These are phyloP conservation scores for Zizania latifolia DNA, from an alignment of 176 grass and related monocot species.

Conservation along the genomic window DNA sequence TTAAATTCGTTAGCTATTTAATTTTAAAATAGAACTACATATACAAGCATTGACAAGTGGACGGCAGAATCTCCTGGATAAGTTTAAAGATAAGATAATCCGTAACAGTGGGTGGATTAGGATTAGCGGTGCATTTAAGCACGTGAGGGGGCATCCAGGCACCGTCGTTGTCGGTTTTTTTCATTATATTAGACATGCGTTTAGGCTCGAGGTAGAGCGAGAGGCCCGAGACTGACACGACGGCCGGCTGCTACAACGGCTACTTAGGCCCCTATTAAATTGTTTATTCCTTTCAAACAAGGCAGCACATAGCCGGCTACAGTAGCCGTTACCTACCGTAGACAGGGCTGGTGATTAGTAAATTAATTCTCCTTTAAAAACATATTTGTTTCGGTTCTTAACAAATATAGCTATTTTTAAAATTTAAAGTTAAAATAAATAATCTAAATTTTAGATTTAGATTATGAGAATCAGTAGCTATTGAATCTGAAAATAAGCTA, in stretches of 20 bases:
- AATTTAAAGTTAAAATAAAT: too few relatives aligned
- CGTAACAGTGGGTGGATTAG: too few relatives aligned
- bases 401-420: too few relatives aligned
- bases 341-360: not conserved
- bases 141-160: slow-evolving; percentile 17
- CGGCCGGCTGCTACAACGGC: slow-evolving; percentile 7
- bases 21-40: too few relatives aligned
- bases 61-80: too few relatives aligned
- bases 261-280: slow-evolving; percentile 5
- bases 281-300: slow-evolving; percentile 1
- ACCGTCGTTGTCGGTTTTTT: not conserved
- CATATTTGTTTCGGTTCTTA: too few relatives aligned
- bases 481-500: too few relatives aligned
- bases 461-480: too few relatives aligned
- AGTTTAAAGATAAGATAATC: too few relatives aligned
- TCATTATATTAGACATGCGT: not conserved
- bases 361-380: not conserved
- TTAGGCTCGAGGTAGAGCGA: not conserved
- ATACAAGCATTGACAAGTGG: too few relatives aligned
- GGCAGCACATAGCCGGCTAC: not conserved
- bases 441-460: too few relatives aligned
- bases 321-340: slow-evolving; percentile 21
- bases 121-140: not conserved
- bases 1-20: too few relatives aligned
- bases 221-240: not conserved